Conservation (phyloP, 2,329 filamentous ascomycete species). For the Pseudogymnoascus sp. region DNA sequence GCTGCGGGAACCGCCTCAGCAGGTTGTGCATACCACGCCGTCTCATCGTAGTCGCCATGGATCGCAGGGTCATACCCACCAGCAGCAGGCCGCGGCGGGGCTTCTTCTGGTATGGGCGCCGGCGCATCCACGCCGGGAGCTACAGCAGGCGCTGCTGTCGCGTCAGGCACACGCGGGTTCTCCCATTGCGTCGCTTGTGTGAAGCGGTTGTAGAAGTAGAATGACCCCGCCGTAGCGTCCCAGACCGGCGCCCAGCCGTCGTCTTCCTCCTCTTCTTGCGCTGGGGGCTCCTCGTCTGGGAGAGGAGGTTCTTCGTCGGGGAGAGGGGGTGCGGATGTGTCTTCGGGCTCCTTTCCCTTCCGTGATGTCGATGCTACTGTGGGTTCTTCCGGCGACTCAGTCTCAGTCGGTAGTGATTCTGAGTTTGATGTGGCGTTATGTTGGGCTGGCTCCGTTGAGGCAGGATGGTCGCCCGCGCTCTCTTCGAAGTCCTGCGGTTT, state of each 20-base stretch:
- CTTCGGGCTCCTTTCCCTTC: conserved; percentile 27
- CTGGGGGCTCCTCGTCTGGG: conserved; percentile 46
- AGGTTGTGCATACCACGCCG: conserved; percentile 80
- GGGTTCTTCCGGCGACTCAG: neutral
- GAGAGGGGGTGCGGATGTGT: conserved; percentile 40
- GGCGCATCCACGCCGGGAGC: conserved; percentile 29
- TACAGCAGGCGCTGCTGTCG: conserved; percentile 23
- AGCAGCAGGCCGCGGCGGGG: conserved; percentile 34
- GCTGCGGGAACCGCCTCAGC: conserved; percentile 36
- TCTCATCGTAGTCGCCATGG: conserved; percentile 93
- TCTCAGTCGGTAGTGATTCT: neutral
- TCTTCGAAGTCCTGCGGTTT: conserved; percentile 2
- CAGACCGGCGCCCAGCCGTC: conserved; percentile 78
- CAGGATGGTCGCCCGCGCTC: neutral
- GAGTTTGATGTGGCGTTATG: neutral
- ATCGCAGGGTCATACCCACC: conserved; percentile 93
- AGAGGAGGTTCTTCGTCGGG: conserved; percentile 31
- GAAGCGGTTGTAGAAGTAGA: conserved; percentile 80
- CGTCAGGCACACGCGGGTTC: conserved; percentile 67
- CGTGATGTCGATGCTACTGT: conserved; percentile 14
- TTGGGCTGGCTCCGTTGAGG: neutral
- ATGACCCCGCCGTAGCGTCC: conserved; percentile 62
- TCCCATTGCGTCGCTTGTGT: conserved; percentile 75
- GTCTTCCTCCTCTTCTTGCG: conserved; percentile 47
- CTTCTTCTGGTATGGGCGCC: conserved; percentile 24